Evolutionary conservation across 208 protist species (phyloP).

Genomic region (Leishmania mexicana): DNA sequence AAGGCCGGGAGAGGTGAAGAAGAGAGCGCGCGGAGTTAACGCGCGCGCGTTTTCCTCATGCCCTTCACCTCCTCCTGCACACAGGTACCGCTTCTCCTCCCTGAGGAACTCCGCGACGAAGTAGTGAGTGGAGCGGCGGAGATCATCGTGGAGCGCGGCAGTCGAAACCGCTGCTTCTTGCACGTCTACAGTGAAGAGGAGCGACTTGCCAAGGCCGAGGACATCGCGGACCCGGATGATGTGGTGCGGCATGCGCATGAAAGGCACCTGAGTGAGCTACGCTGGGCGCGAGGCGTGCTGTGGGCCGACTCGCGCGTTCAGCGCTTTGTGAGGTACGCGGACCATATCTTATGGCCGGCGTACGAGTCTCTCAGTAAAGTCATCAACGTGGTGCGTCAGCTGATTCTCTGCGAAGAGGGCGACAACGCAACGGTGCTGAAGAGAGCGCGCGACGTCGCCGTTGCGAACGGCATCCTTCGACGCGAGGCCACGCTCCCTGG

Average conservation of each 20-base stretch:
- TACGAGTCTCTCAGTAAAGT: constrained; percentile 39
- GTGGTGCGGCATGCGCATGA: constrained; percentile 29
- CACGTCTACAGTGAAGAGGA: constrained; percentile 73
- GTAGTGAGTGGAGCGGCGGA: constrained; percentile 54
- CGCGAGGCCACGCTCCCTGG: constrained; percentile 49
- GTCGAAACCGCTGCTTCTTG: constrained; percentile 48
- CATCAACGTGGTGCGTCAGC: constrained; percentile 49
- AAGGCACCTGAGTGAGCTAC: constrained; percentile 45
- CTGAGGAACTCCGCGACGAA: constrained; percentile 39
- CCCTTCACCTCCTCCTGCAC: constrained; percentile 1
- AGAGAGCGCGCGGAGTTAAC: background rate
- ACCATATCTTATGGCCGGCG: constrained; percentile 62
- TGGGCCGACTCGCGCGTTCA: constrained; percentile 43
- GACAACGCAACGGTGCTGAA: constrained; percentile 21
- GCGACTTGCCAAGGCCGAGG: constrained; percentile 37
- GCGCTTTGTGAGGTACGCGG: constrained; percentile 42
- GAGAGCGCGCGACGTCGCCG: constrained; percentile 32
- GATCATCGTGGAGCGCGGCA: constrained; percentile 51
- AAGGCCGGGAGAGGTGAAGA: background rate
- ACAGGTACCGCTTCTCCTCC: constrained; percentile 29
- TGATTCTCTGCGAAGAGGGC: constrained; percentile 46
- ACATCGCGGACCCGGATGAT: background rate
- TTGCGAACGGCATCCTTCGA: constrained; percentile 45
- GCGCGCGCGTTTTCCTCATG: background rate
- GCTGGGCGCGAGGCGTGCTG: constrained; percentile 58